phyloP scores from a whole-genome alignment of 441 rosid species.

The Melastoma candidum region DNA sequence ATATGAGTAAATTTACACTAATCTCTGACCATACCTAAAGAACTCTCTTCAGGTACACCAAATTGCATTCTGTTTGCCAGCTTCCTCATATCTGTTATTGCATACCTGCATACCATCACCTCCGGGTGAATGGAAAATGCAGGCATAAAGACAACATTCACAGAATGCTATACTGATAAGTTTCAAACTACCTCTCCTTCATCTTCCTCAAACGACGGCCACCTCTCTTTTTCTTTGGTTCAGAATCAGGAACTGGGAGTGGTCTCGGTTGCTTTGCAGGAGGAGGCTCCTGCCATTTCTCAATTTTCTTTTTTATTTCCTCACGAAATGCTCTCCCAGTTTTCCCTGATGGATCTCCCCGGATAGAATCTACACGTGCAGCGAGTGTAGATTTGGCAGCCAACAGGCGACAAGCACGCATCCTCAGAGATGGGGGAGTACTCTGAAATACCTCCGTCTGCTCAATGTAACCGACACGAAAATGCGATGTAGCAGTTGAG shows the following conservation, averaged over 20 bases:
- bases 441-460: conserved; percentile 83
- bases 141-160: neutral
- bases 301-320: conserved; percentile 76
- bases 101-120: conserved; percentile 43
- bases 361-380: conserved; percentile 74
- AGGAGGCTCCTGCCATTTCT: conserved; percentile 98
- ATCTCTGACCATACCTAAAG: conserved; percentile 43
- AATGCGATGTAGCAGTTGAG: conserved; percentile 76
- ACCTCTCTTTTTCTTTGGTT: conserved; percentile 94
- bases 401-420: conserved; percentile 76
- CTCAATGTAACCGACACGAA: conserved; percentile 82
- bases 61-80: conserved; percentile 96
- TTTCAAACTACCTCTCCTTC: conserved; percentile 64
- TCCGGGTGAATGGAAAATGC: conserved; percentile 2
- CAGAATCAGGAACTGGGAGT: conserved; percentile 96
- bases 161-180: neutral
- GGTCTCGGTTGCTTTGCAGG: conserved; percentile 98
- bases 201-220: conserved; percentile 88
- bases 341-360: conserved; percentile 74
- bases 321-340: conserved; percentile 63
- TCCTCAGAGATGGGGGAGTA: conserved; percentile 68
- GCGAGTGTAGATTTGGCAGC: conserved; percentile 88
- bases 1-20: too few species aligned
- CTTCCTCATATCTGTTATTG: conserved; percentile 92
- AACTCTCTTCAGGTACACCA: conserved; percentile 95